Conservation (phyloP, 78 protist species). For the Salpingoeca rosetta region DNA sequence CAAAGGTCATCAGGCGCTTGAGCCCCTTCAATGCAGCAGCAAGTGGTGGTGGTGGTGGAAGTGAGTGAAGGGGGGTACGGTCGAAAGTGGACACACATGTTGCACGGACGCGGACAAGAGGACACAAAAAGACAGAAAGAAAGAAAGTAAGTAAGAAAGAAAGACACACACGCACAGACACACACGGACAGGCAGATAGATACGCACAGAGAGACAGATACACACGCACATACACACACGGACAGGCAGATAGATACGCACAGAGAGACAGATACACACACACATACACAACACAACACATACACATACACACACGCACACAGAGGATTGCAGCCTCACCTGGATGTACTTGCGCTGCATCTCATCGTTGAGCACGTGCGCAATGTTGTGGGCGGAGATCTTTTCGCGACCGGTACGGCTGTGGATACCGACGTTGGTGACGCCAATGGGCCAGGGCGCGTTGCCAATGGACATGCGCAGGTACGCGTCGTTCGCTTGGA, state of each 20-base stretch:
- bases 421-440: slow-evolving; percentile 66
- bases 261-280: too few species aligned
- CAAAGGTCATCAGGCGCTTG: slow-evolving; percentile 79
- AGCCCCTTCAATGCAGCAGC: slow-evolving; percentile 12
- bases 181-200: too few species aligned
- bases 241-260: too few species aligned
- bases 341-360: slow-evolving; percentile 77
- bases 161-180: too few species aligned
- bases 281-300: too few species aligned
- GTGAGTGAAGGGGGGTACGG: neutral
- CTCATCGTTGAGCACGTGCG: slow-evolving; percentile 83
- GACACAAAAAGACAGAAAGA: too few species aligned
- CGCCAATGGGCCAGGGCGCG: slow-evolving; percentile 76
- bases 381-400: slow-evolving; percentile 47
- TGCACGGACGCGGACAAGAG: neutral
- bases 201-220: too few species aligned
- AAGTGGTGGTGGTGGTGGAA: too few species aligned
- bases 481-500: slow-evolving; percentile 62
- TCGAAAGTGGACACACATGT: neutral
- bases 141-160: too few species aligned
- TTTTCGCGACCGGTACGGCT: slow-evolving; percentile 78
- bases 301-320: too few species aligned
- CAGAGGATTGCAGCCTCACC: too few species aligned
- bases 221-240: too few species aligned
- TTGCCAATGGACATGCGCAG: slow-evolving; percentile 84